Conservation (phyloP, 306 rosid genomes). For the Hippophae rhamnoides region DNA sequence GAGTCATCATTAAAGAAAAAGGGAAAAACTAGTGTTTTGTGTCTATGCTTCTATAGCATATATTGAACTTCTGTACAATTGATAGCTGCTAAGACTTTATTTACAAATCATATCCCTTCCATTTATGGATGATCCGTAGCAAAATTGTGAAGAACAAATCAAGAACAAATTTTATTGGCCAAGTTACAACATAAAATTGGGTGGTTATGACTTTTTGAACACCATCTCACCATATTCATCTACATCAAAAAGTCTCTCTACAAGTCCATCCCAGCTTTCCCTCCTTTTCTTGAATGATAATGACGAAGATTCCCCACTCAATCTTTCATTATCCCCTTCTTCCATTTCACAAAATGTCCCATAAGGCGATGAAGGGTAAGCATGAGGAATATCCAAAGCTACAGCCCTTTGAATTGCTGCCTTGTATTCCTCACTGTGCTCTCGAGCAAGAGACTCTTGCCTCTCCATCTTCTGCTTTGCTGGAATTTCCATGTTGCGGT, state of each 20-base stretch:
- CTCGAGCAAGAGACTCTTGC: slow-evolving; percentile 43
- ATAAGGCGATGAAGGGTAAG: slow-evolving; percentile 44
- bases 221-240: slow-evolving; percentile 76
- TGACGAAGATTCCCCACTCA: slow-evolving; percentile 19
- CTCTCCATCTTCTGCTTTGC: slow-evolving; percentile 69
- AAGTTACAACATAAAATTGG: slow-evolving; percentile 1
- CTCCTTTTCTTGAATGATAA: slow-evolving; percentile 22
- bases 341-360: slow-evolving; percentile 70
- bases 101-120: too few species aligned
- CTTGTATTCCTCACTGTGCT: slow-evolving; percentile 54
- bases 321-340: slow-evolving; percentile 42
- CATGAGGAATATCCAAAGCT: slow-evolving; percentile 71
- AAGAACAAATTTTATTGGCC: slow-evolving; percentile 17
- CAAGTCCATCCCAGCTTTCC: slow-evolving; percentile 69
- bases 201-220: slow-evolving; percentile 40
- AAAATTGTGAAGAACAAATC: slow-evolving; percentile 1
- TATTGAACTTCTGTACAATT: too few species aligned
- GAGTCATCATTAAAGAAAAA: too few species aligned
- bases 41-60: too few species aligned
- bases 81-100: too few species aligned
- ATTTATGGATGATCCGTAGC: not conserved
- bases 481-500: slow-evolving; percentile 50
- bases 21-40: too few species aligned
- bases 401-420: slow-evolving; percentile 76
- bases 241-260: slow-evolving; percentile 53